These are phyloP conservation scores for Leccinum subgranulosum DNA, from an alignment of 768 basidiomycete species.

Conservation along the genomic window DNA sequence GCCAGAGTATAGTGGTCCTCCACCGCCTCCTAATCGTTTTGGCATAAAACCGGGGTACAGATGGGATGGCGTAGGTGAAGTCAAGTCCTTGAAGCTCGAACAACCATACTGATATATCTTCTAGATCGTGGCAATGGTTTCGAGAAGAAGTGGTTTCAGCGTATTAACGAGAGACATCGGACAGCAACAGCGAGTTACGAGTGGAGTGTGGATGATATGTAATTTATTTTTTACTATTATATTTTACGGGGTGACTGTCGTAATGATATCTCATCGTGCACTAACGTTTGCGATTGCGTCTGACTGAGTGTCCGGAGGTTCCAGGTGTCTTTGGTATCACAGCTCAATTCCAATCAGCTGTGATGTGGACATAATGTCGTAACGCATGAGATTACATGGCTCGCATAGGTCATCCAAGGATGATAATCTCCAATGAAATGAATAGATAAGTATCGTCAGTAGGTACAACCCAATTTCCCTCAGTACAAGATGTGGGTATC, in stretches of 20 bases:
- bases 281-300: neutral
- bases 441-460: constrained; percentile 23
- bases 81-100: neutral
- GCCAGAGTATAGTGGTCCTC: constrained; percentile 85
- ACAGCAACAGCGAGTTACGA: constrained; percentile 68
- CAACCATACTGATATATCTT: constrained; percentile 1
- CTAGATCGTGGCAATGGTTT: constrained; percentile 91
- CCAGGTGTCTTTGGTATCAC: neutral
- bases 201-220: constrained; percentile 96
- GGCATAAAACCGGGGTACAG: constrained; percentile 93
- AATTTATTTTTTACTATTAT: constrained; percentile 18
- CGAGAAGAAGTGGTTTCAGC: constrained; percentile 90
- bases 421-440: constrained; percentile 4
- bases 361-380: neutral
- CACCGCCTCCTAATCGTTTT: constrained; percentile 92
- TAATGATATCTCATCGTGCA: neutral
- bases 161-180: constrained; percentile 71
- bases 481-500: constrained; percentile 8
- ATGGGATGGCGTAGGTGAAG: constrained; percentile 96
- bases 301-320: neutral
- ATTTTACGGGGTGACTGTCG: neutral
- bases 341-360: neutral
- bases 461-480: constrained; percentile 9
- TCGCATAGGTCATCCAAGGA: constrained; percentile 3
- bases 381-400: constrained; percentile 1